Conservation (phyloP, 192 early-diverging fungal genomes). For the Funneliformis geosporum region DNA sequence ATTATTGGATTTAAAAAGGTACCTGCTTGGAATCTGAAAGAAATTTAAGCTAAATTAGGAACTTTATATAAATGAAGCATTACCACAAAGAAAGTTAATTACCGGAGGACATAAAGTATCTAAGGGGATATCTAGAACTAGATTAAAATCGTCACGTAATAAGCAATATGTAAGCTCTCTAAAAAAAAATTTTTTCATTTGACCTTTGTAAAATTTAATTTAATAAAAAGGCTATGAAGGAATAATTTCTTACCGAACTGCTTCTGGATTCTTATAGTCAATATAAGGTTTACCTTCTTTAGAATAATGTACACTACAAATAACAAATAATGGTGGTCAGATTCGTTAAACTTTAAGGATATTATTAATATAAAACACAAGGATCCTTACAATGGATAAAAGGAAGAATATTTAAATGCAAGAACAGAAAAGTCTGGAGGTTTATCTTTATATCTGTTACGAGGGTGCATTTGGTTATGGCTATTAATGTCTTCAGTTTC, state of each 20-base stretch:
- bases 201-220: not conserved
- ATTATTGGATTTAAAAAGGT: not conserved
- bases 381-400: slow-evolving; percentile 51
- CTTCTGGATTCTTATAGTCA: slow-evolving; percentile 66
- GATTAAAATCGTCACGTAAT: slow-evolving; percentile 60
- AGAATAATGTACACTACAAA: slow-evolving; percentile 22
- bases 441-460: slow-evolving; percentile 57
- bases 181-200: not conserved
- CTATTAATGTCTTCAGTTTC: not conserved
- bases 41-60: not conserved
- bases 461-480: slow-evolving; percentile 55
- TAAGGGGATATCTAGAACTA: slow-evolving; percentile 67
- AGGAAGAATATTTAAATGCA: slow-evolving; percentile 46
- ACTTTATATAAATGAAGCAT: not conserved
- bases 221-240: not conserved
- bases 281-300: slow-evolving; percentile 41
- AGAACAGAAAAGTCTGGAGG: slow-evolving; percentile 58
- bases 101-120: slow-evolving; percentile 70
- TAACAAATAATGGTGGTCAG: not conserved
- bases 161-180: slow-evolving; percentile 65
- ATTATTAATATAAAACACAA: not conserved
- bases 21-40: slow-evolving; percentile 41
- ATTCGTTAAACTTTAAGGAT: not conserved
- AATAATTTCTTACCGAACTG: slow-evolving; percentile 48
- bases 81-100: slow-evolving; percentile 7